A percentile compares a stretch with the other conserved stretches of the same genome.
Evolutionary conservation across 108 stramenopile genomes (phyloP).

Genomic region (Aurantiochytrium sp.): DNA sequence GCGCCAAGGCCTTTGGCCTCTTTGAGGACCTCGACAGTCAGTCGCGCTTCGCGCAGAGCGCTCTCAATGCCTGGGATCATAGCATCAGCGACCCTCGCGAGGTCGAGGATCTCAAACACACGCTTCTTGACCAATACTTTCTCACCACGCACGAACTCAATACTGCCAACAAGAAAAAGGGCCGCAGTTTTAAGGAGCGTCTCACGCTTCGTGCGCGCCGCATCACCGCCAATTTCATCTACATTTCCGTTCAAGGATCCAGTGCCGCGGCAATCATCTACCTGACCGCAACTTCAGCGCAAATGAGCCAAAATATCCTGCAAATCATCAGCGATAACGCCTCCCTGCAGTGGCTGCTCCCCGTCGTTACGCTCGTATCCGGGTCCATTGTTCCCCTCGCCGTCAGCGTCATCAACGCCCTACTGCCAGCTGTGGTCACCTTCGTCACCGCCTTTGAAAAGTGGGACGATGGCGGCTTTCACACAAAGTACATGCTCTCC

Average conservation of each 20-base stretch:
- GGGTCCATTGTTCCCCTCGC: neutral
- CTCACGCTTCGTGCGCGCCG: neutral
- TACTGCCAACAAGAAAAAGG: neutral
- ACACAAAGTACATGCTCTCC: neutral
- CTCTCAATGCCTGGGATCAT: neutral
- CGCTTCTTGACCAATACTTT: neutral
- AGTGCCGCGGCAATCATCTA: neutral
- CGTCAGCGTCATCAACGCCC: neutral
- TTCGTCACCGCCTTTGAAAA: neutral
- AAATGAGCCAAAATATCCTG: neutral
- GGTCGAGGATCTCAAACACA: neutral
- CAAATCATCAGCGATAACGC: neutral
- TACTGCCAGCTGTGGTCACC: neutral
- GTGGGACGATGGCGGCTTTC: conserved; percentile 14
- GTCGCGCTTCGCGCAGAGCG: neutral
- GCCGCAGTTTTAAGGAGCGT: neutral
- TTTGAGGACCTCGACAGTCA: conserved; percentile 7
- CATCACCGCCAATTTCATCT: neutral
- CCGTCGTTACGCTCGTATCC: neutral
- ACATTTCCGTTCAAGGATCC: neutral
- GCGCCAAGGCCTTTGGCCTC: neutral
- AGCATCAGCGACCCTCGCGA: neutral
- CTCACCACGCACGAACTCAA: neutral
- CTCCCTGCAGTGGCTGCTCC: neutral
- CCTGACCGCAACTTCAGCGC: neutral